Conservation (phyloP, 2,329 filamentous ascomycete species). For the Plenodomus tracheiphilus region DNA sequence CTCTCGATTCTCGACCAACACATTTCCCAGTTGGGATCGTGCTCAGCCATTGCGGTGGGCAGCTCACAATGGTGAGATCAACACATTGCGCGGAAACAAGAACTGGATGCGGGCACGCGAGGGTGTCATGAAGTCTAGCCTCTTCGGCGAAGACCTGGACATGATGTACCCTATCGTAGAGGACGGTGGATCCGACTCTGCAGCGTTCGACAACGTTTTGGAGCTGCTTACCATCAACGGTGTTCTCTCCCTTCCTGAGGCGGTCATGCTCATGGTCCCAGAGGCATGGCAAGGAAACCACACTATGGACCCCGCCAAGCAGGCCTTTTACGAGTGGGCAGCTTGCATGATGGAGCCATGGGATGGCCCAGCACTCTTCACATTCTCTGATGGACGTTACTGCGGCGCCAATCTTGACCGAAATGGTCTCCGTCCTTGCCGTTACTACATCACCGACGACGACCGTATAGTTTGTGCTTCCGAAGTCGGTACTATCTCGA, state of each 20-base stretch:
- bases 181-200: conserved; percentile 94
- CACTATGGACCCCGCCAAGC: conserved; percentile 90
- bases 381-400: conserved; percentile 93
- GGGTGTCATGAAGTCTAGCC: conserved; percentile 88
- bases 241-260: conserved; percentile 90
- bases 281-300: conserved; percentile 97
- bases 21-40: conserved; percentile 97
- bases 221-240: conserved; percentile 94
- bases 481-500: conserved; percentile 89
- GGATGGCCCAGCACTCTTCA: conserved; percentile 96
- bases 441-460: conserved; percentile 96
- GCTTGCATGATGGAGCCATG: conserved; percentile 99
- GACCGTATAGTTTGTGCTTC: conserved; percentile 97
- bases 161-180: conserved; percentile 91
- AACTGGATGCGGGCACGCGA: conserved; percentile 99
- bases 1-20: conserved; percentile 97
- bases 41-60: conserved; percentile 96
- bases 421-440: conserved; percentile 91
- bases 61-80: conserved; percentile 98
- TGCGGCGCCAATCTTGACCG: conserved; percentile 96
- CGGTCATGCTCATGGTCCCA: conserved; percentile 97
- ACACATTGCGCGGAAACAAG: conserved; percentile 96
- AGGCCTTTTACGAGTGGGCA: conserved; percentile 98
- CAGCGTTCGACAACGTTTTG: conserved; percentile 95
- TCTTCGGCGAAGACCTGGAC: conserved; percentile 92